Evolutionary conservation across 495 filamentous ascomycete species (phyloP), one percentile per base, ranked within the genome.

Genomic region (Halenospora varia): DNA sequence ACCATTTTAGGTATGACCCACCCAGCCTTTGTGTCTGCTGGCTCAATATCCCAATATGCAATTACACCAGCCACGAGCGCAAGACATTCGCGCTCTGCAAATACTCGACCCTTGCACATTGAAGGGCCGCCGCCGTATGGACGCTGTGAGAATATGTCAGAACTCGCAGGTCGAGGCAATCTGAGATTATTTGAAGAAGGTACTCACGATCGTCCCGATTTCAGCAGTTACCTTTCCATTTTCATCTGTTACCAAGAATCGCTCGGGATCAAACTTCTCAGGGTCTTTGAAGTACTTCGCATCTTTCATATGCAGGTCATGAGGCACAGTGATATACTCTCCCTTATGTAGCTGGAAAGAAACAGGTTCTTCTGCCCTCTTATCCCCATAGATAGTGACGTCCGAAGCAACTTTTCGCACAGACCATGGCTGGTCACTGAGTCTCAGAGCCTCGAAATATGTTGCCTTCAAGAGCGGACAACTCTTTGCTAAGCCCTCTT

Each of bases 381-480:
- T 60, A 17, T 54, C 49, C 10, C n/a, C 20, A 10, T 46, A 40
- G 42, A 64, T 55, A 8, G 52, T 29, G 3, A 62, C 48, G 48
- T 64, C 63, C 35, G 41, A 6, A 2, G 44, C 53, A 13, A 61
- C 53, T 58, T 51, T 35, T 46, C 62, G 52, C 63, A 44, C 68
- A 66, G 52, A 73, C 73, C 18, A 73, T 48, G 74, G 69, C n/a
- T 73, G 73, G 11, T 76, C 70, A 56, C 82, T 75, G 9, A 85
- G 62, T 9, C 81, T 76, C 42, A 82, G 56, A 23, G 77, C 70
- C 67, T 86, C 83, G 50, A 79, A 75, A 58, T 80, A 80, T 54
- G 73, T 79, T 45, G 77, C 71, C 56, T 76, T 79, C 8, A 86
- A 62, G 4, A 84, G 60, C 2, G 75, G 76, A 56, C 82, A 85